A percentile compares a stretch with the other conserved stretches of the same genome.
Conservation (phyloP, 2,329 filamentous ascomycete genomes). For the Thielaviopsis punctulata region DNA sequence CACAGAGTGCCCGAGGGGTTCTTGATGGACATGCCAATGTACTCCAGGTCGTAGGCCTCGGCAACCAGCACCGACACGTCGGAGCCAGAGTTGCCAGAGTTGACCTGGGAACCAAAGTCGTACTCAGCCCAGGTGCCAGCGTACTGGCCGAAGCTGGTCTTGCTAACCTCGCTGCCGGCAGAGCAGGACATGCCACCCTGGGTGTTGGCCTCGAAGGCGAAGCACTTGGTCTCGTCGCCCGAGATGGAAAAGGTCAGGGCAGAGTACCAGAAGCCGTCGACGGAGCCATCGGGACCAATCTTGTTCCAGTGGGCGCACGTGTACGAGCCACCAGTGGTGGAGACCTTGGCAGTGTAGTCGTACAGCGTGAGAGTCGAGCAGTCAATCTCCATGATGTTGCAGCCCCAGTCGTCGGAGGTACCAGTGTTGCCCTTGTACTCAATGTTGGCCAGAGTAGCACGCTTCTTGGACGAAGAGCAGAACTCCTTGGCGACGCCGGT, state of each 20-base stretch:
- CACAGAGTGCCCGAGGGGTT: slow-evolving; percentile 23
- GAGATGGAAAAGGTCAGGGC: slow-evolving; percentile 26
- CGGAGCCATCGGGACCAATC: slow-evolving; percentile 26
- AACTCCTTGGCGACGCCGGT: slow-evolving; percentile 15
- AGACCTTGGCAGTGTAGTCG: slow-evolving; percentile 27
- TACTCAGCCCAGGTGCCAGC: slow-evolving; percentile 32
- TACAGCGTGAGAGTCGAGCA: slow-evolving; percentile 22
- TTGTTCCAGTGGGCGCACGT: slow-evolving; percentile 34
- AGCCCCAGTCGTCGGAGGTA: slow-evolving; percentile 25
- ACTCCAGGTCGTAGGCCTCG: slow-evolving; percentile 17
- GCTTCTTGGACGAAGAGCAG: slow-evolving; percentile 24
- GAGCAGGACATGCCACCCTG: slow-evolving; percentile 32
- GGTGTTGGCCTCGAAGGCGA: slow-evolving; percentile 29
- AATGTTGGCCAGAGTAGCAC: slow-evolving; percentile 29
- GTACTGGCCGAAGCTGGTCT: slow-evolving; percentile 24
- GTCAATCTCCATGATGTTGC: slow-evolving; percentile 33
- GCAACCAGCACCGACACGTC: slow-evolving; percentile 33
- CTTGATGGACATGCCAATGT: slow-evolving; percentile 22
- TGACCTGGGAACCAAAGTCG: slow-evolving; percentile 28
- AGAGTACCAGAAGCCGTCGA: slow-evolving; percentile 33
- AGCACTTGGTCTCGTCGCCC: slow-evolving; percentile 21
- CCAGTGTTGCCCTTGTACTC: slow-evolving; percentile 32
- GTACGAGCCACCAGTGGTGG: slow-evolving; percentile 21
- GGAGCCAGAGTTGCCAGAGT: slow-evolving; percentile 32
- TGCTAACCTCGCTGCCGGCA: slow-evolving; percentile 17